Conservation (phyloP, 2,329 filamentous ascomycete species). For the Trichoderma sp. region DNA sequence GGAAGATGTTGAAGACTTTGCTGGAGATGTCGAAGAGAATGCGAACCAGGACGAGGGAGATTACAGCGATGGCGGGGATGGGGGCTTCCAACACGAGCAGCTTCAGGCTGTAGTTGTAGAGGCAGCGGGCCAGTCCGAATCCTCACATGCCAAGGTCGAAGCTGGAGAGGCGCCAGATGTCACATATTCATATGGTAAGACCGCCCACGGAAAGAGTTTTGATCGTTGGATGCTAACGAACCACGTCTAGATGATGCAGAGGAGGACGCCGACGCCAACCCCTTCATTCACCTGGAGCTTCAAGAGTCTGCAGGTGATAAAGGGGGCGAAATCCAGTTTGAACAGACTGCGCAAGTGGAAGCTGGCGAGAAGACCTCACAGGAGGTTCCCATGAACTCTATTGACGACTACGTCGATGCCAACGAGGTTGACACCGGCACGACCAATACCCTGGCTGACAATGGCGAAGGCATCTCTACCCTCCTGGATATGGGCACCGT, state of each 20-base stretch:
- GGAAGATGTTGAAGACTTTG: constrained; percentile 17
- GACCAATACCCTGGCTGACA: constrained; percentile 41
- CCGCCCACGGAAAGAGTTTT: constrained; percentile 30
- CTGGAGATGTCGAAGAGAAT: constrained; percentile 32
- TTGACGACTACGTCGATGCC: constrained; percentile 30
- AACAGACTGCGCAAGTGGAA: constrained; percentile 9
- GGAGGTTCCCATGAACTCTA: constrained; percentile 14
- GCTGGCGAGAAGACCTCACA: constrained; percentile 27
- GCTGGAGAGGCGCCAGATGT: background rate
- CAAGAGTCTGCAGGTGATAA: constrained; percentile 32
- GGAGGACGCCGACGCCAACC: constrained; percentile 33
- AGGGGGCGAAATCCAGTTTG: constrained; percentile 31
- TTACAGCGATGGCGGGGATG: constrained; percentile 9
- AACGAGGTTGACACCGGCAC: constrained; percentile 37
- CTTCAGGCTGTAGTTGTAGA: constrained; percentile 15
- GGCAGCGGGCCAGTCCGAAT: background rate
- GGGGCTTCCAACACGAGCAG: constrained; percentile 8
- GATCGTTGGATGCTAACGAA: constrained; percentile 36
- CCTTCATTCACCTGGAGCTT: constrained; percentile 35
- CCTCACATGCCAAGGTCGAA: background rate
- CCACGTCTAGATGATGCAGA: constrained; percentile 35
- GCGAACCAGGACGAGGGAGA: constrained; percentile 19
- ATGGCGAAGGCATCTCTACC: constrained; percentile 37
- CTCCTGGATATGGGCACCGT: constrained; percentile 34
- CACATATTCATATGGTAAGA: constrained; percentile 36